Evolutionary conservation across 1,139 yeast species (phyloP).

Genomic region (Oligophagozyma castellii): DNA sequence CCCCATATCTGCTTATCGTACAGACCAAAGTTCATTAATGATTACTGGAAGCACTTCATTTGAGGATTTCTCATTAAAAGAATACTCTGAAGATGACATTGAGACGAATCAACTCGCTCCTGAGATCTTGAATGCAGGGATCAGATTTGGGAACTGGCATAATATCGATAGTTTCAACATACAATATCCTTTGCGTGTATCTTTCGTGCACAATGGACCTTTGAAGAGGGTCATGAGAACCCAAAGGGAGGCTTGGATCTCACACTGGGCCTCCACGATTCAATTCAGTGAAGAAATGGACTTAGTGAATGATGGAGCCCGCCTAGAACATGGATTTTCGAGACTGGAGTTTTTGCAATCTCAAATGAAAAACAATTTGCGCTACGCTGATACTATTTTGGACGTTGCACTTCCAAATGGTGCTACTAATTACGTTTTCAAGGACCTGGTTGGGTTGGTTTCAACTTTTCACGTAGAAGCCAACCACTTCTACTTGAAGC

Average conservation of each 20-base stretch:
- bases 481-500: conserved; percentile 48
- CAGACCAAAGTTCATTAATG: conserved; percentile 36
- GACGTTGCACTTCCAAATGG: conserved; percentile 39
- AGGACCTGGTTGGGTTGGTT: conserved; percentile 91
- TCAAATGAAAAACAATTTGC: not conserved
- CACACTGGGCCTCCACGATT: conserved; percentile 53
- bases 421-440: conserved; percentile 54
- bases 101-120: conserved; percentile 13
- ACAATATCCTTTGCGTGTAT: conserved; percentile 36
- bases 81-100: conserved; percentile 19
- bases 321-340: conserved; percentile 53
- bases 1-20: conserved; percentile 50
- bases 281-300: conserved; percentile 79
- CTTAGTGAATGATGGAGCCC: conserved; percentile 63
- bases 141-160: conserved; percentile 46
- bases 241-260: conserved; percentile 71
- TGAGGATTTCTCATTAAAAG: conserved; percentile 25
- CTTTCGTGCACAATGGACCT: conserved; percentile 58
- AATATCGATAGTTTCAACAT: conserved; percentile 34
- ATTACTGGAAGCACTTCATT: conserved; percentile 31
- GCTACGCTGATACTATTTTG: conserved; percentile 4
- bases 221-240: conserved; percentile 45
- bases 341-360: conserved; percentile 58
- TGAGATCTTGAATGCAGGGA: conserved; percentile 25
- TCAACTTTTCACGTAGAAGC: conserved; percentile 50